Evolutionary conservation across 1,284 basidiomycete species (phyloP), one percentile per base, ranked within the genome.

Genomic region (Leccinum pachyderme): DNA sequence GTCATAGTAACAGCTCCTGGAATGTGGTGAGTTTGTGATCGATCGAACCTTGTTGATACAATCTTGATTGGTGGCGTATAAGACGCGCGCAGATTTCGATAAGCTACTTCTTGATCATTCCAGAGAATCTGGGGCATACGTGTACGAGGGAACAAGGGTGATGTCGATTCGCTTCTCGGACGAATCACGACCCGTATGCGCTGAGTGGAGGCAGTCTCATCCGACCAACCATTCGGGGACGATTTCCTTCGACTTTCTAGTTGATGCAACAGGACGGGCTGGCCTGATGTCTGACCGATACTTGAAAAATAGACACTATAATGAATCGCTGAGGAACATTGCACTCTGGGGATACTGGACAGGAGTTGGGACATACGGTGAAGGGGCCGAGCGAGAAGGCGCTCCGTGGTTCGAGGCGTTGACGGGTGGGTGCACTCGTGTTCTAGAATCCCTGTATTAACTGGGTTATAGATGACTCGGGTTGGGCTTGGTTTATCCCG

Each of bases 401-500:
- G 80, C 82, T 73, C 82, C 82, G 3, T 84, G 81, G 80, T 88
- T 91, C 61, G 89, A 91, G 66, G 84, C 87, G 4, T 69, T 91
- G 47, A 82, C 79, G 61, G 85, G 87, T 82, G 59, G 58, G 73
- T 65, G 25, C 54, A 45, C 43, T 4, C 24, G 15, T 47, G 7
- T 18, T 6, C 7, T 45, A 44, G 15, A 53, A 49, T 43, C 45
- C 24, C 51, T 52, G 31, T 35, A 49, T 41, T 58, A 49, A 54
- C 39, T 28, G 28, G 56, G 49, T 12, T 27, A 37, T 59, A 89
- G 88, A 90, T 59, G 83, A 88, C 68, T 82, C 84, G 7, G 88
- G 88, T 6, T 91, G 87, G 84, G 79, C 76, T 7, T 91, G 89
- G 88, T 87, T 86, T 55, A 91, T 91, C 52, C 88, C 88, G 27